These are phyloP conservation scores for Erigeron philadelphicus DNA, from an alignment of 140 eudicot genomes.

Conservation along the genomic window DNA sequence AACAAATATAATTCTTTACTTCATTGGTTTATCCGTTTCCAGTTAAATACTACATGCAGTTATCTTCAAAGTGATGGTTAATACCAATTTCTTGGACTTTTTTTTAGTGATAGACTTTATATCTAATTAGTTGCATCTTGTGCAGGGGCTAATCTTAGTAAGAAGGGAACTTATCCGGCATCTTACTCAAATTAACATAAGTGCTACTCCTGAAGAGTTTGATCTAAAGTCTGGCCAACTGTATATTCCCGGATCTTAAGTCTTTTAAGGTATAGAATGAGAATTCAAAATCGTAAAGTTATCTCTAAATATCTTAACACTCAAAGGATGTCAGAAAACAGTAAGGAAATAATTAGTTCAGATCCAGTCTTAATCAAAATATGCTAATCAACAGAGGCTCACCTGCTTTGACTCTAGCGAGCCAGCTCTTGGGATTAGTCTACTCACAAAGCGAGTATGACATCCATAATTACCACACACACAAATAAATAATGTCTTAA, in stretches of 20 bases:
- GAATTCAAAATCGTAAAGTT: no score
- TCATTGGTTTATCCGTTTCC: background rate
- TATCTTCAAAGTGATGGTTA: background rate
- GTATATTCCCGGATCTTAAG: background rate
- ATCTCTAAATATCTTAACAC: no score
- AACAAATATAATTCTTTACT: background rate
- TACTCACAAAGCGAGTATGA: no score
- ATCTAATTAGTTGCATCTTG: slow-evolving; percentile 3
- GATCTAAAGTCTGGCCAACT: background rate
- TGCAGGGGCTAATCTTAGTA: slow-evolving; percentile 14
- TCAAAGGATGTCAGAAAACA: no score
- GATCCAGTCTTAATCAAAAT: no score
- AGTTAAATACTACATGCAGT: background rate
- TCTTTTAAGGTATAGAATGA: no score
- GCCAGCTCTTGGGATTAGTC: no score
- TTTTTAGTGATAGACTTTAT: background rate
- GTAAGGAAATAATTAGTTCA: no score
- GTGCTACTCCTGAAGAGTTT: background rate
- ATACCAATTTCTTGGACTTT: background rate
- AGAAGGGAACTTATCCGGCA: slow-evolving; percentile 3
- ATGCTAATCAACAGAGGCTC: no score
- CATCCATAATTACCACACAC: no score
- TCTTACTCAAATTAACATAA: background rate
- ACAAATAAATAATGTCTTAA: no score
- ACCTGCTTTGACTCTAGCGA: no score